phyloP scores from a whole-genome alignment of 768 basidiomycete species.

The Suillus paluster region DNA sequence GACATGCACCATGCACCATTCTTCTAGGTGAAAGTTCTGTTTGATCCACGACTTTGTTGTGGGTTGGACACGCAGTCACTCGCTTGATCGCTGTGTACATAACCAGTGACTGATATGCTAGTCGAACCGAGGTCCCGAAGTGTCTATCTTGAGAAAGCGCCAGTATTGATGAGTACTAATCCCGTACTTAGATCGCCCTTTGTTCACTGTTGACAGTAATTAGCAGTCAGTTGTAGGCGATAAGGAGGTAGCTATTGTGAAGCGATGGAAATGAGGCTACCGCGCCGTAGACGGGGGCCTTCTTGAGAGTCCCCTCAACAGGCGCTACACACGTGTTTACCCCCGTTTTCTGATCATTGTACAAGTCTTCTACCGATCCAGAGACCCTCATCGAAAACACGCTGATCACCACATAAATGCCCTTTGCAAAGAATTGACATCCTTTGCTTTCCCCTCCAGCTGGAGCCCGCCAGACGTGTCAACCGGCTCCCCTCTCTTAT shows the following conservation, averaged over 20 bases:
- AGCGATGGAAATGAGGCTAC: constrained; percentile 36
- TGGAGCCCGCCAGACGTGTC: constrained; percentile 16
- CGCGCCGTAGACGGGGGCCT: constrained; percentile 16
- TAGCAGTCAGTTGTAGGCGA: constrained; percentile 18
- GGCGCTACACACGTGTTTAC: constrained; percentile 11
- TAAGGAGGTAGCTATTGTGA: constrained; percentile 29
- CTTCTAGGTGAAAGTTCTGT: neutral
- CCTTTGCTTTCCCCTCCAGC: constrained; percentile 18
- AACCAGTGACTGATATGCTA: neutral
- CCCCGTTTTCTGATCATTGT: constrained; percentile 20
- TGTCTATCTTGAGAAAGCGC: constrained; percentile 1
- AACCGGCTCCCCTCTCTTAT: constrained; percentile 10
- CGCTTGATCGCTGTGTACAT: neutral
- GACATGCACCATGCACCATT: neutral
- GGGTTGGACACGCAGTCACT: neutral
- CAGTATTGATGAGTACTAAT: neutral
- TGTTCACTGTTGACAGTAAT: neutral
- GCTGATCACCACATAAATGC: constrained; percentile 38
- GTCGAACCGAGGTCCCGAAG: neutral
- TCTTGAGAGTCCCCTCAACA: constrained; percentile 14
- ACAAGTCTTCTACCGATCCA: constrained; percentile 1
- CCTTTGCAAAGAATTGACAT: constrained; percentile 14
- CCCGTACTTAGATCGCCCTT: neutral
- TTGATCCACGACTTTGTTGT: constrained; percentile 6
- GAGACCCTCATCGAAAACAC: constrained; percentile 40